Evolutionary conservation across 768 basidiomycete genomes (phyloP).

Genomic region (Kwoniella dejecticola): DNA sequence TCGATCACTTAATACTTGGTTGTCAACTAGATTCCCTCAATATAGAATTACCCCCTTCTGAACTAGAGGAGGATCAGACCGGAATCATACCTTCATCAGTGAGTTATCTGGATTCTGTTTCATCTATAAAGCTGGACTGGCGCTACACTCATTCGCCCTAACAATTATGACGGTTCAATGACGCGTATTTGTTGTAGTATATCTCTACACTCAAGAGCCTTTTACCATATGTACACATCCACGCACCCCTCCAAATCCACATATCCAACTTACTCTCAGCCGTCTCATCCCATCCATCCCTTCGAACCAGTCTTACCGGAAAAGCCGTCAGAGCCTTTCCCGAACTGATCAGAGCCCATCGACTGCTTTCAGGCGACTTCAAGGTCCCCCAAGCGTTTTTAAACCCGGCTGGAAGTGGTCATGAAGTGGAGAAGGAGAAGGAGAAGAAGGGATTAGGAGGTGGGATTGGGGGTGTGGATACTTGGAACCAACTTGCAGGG

Average conservation of each 20-base stretch:
- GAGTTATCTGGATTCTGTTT: not conserved
- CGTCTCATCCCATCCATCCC: slow-evolving; percentile 30
- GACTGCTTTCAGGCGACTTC: slow-evolving; percentile 31
- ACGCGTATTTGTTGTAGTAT: slow-evolving; percentile 23
- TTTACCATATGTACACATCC: slow-evolving; percentile 43
- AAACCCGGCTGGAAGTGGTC: not conserved
- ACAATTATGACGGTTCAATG: not conserved
- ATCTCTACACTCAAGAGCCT: slow-evolving; percentile 24
- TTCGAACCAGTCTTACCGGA: slow-evolving; percentile 30
- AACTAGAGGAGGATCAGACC: not conserved
- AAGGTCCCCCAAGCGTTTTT: slow-evolving; percentile 17
- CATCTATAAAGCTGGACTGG: not conserved
- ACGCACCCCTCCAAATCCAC: slow-evolving; percentile 38
- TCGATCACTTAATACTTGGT: slow-evolving; percentile 22
- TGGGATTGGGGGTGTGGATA: slow-evolving; percentile 33
- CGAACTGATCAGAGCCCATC: slow-evolving; percentile 35
- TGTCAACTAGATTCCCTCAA: slow-evolving; percentile 3
- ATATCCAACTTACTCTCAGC: slow-evolving; percentile 43
- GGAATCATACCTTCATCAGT: not conserved
- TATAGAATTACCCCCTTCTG: slow-evolving; percentile 11
- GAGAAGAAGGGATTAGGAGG: slow-evolving; percentile 24
- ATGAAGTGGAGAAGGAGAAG: not conserved
- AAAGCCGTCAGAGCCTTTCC: slow-evolving; percentile 21
- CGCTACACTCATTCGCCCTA: slow-evolving; percentile 2
- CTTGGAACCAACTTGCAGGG: slow-evolving; percentile 41